Evolutionary conservation across 1,284 basidiomycete species (phyloP).

Genomic region (Afroboletus lepidellus): DNA sequence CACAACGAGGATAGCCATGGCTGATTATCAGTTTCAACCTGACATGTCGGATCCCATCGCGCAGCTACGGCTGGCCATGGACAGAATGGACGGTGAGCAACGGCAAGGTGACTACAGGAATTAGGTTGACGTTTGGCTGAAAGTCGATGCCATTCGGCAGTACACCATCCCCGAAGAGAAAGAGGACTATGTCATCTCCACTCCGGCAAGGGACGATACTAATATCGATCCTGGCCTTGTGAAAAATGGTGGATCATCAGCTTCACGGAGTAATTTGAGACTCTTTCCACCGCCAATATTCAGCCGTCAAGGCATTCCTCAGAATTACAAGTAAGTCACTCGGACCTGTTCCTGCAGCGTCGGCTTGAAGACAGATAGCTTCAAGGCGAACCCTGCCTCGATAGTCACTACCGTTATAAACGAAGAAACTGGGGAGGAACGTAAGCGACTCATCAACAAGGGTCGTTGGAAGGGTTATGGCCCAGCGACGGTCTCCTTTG

Average conservation of each 20-base stretch:
- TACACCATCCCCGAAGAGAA: slow-evolving; percentile 68
- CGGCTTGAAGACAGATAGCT: slow-evolving; percentile 44
- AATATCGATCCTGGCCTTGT: slow-evolving; percentile 37
- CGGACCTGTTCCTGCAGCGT: background rate
- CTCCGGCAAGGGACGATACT: slow-evolving; percentile 25
- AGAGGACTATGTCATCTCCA: slow-evolving; percentile 53
- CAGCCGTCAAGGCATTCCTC: slow-evolving; percentile 73
- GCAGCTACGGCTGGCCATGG: slow-evolving; percentile 69
- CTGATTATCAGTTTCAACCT: slow-evolving; percentile 86
- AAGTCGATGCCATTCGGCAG: slow-evolving; percentile 70
- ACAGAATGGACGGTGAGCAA: slow-evolving; percentile 71
- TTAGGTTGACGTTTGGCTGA: background rate
- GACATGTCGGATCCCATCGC: slow-evolving; percentile 67
- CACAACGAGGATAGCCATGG: slow-evolving; percentile 67
- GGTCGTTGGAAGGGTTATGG: slow-evolving; percentile 79
- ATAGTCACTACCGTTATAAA: slow-evolving; percentile 63
- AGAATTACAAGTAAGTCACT: slow-evolving; percentile 66
- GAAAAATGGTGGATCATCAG: slow-evolving; percentile 11
- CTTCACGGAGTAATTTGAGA: slow-evolving; percentile 56
- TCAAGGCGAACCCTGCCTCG: slow-evolving; percentile 74
- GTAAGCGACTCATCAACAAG: slow-evolving; percentile 74
- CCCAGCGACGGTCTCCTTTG: slow-evolving; percentile 65
- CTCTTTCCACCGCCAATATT: slow-evolving; percentile 84
- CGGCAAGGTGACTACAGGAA: slow-evolving; percentile 5
- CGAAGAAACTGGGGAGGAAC: slow-evolving; percentile 77